These are phyloP conservation scores for Somion occarium DNA, from an alignment of 1,284 basidiomycete genomes.

Conservation along the genomic window DNA sequence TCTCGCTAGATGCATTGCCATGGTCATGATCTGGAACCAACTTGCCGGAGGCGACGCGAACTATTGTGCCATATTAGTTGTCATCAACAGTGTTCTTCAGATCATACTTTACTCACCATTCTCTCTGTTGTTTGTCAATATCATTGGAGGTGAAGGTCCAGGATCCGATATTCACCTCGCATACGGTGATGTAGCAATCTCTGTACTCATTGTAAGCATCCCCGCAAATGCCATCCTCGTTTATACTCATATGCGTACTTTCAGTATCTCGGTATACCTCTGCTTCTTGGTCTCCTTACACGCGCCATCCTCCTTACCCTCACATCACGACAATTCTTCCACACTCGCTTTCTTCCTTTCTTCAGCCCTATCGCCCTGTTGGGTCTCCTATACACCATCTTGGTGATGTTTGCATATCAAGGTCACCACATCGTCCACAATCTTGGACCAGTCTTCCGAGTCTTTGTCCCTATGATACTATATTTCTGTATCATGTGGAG, in stretches of 20 bases:
- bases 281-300: slow-evolving; percentile 65
- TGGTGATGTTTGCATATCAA: slow-evolving; percentile 76
- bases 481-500: slow-evolving; percentile 83
- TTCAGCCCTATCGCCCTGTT: slow-evolving; percentile 73
- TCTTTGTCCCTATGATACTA: slow-evolving; percentile 74
- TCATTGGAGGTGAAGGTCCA: slow-evolving; percentile 48
- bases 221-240: not conserved
- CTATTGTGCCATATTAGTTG: slow-evolving; percentile 73
- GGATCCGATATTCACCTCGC: slow-evolving; percentile 42
- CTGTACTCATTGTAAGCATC: slow-evolving; percentile 63
- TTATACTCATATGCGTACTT: not conserved
- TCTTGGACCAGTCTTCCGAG: slow-evolving; percentile 70
- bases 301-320: slow-evolving; percentile 52
- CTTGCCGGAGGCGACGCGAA: slow-evolving; percentile 74
- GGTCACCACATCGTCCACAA: slow-evolving; percentile 57
- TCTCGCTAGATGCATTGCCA: slow-evolving; percentile 63
- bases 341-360: slow-evolving; percentile 56
- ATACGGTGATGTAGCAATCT: slow-evolving; percentile 71
- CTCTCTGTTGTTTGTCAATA: slow-evolving; percentile 73
- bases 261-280: slow-evolving; percentile 73
- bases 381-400: slow-evolving; percentile 73
- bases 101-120: slow-evolving; percentile 78
- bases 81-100: slow-evolving; percentile 64
- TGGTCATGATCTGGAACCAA: slow-evolving; percentile 84
- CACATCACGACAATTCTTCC: slow-evolving; percentile 44